These are phyloP conservation scores for Apiospora arundinis DNA, from an alignment of 2,329 filamentous ascomycete species.

Conservation along the genomic window DNA sequence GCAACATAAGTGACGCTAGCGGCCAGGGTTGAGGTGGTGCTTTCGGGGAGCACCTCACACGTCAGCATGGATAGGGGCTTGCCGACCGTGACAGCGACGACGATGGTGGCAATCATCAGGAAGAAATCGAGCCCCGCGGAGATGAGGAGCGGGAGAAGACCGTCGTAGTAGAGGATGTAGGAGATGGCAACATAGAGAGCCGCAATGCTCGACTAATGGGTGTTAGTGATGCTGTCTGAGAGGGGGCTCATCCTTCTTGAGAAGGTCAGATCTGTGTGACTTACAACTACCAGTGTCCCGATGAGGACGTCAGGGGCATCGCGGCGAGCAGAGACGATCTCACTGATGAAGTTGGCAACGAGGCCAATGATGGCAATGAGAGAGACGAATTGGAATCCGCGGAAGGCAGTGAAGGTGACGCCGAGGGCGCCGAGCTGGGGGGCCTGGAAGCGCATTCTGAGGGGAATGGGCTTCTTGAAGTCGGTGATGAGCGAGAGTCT, in stretches of 20 bases:
- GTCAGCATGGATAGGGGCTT: conserved; percentile 80
- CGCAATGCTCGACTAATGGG: conserved; percentile 72
- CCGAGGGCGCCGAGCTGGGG: conserved; percentile 74
- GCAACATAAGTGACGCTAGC: conserved; percentile 26
- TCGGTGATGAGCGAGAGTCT: conserved; percentile 51
- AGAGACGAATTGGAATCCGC: conserved; percentile 72
- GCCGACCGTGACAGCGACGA: conserved; percentile 79
- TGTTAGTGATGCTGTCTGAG: neutral
- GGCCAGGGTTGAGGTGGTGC: conserved; percentile 46
- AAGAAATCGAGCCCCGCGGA: conserved; percentile 69
- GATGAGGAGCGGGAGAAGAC: conserved; percentile 76
- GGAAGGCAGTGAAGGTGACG: conserved; percentile 77
- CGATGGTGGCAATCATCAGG: conserved; percentile 78
- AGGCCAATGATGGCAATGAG: conserved; percentile 83
- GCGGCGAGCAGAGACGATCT: conserved; percentile 71
- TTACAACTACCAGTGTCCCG: conserved; percentile 79
- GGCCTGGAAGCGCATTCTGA: conserved; percentile 50
- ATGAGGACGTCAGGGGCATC: conserved; percentile 76
- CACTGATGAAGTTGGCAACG: conserved; percentile 79
- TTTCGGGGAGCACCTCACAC: conserved; percentile 63
- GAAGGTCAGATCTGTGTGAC: conserved; percentile 42
- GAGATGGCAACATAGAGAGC: conserved; percentile 81
- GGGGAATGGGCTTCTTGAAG: conserved; percentile 38
- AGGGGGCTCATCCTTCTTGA: no score
- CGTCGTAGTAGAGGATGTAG: conserved; percentile 81